A percentile compares a stretch with the other conserved stretches of the same genome.
Evolutionary conservation across 108 stramenopile genomes (phyloP).

Genomic region (Halocafeteria seosinensis): DNA sequence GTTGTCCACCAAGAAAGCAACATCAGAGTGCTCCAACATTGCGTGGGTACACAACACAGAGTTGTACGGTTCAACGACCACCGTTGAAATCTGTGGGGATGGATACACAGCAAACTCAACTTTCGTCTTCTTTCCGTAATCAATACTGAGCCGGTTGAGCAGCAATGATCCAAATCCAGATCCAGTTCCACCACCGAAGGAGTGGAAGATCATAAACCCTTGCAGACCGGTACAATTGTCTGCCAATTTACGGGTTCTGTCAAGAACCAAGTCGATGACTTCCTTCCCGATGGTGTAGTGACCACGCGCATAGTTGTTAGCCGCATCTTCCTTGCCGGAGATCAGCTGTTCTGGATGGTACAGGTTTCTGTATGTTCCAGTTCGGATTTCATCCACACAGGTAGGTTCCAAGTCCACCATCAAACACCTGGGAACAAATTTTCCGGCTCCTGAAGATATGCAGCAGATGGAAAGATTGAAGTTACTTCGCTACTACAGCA

Average conservation of each 20-base stretch:
- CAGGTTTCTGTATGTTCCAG: constrained; percentile 57
- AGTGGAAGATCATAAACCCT: constrained; percentile 36
- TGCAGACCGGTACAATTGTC: constrained; percentile 38
- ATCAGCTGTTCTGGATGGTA: constrained; percentile 39
- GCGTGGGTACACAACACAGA: constrained; percentile 80
- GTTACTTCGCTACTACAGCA: too few species aligned
- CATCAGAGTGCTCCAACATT: constrained; percentile 80
- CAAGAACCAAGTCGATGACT: constrained; percentile 32
- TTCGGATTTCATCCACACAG: constrained; percentile 60
- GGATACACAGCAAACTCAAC: constrained; percentile 43
- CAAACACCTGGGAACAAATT: constrained; percentile 28
- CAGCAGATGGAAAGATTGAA: too few species aligned
- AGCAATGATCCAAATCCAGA: constrained; percentile 32
- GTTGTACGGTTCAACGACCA: constrained; percentile 91
- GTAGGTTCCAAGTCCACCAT: constrained; percentile 30
- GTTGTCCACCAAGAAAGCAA: constrained; percentile 82
- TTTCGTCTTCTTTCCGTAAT: constrained; percentile 34
- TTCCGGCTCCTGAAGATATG: too few species aligned
- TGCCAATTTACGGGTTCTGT: constrained; percentile 35
- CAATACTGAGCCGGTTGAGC: constrained; percentile 25
- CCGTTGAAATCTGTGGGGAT: constrained; percentile 76
- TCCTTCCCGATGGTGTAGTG: constrained; percentile 47
- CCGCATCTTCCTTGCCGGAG: constrained; percentile 35
- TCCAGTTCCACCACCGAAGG: constrained; percentile 33
- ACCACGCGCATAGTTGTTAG: constrained; percentile 35